A percentile compares a stretch with the other conserved stretches of the same genome.
These are phyloP conservation scores for Hygrocybe punicea DNA, from an alignment of 768 basidiomycete species.

Conservation along the genomic window DNA sequence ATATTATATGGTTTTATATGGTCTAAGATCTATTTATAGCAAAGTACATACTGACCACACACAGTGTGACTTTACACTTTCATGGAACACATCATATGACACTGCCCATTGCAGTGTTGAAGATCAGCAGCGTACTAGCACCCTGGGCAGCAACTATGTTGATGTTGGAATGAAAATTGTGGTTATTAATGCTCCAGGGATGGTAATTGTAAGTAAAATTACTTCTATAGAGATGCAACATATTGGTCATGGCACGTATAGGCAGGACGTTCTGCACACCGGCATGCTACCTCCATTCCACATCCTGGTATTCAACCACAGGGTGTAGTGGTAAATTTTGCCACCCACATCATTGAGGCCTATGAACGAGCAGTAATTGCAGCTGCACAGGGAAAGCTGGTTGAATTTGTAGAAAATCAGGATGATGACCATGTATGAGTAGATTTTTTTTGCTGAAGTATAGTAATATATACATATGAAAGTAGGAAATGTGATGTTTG, in stretches of 20 bases:
- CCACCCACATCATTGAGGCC: neutral
- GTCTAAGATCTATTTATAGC: neutral
- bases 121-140: neutral
- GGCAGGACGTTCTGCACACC: neutral
- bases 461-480: no score
- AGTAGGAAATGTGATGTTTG: no score
- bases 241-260: neutral
- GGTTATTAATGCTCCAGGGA: neutral
- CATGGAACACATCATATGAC: neutral
- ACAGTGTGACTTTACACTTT: neutral
- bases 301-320: neutral
- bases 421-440: neutral
- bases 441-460: no score
- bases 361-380: neutral
- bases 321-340: neutral
- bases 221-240: neutral
- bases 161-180: neutral
- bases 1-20: neutral
- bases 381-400: neutral
- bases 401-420: neutral
- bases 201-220: neutral
- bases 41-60: neutral
- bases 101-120: neutral
- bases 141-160: neutral
- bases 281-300: neutral